These are phyloP conservation scores for Annona cherimola DNA, from an alignment of 164 flowering plant genomes.

Conservation along the genomic window DNA sequence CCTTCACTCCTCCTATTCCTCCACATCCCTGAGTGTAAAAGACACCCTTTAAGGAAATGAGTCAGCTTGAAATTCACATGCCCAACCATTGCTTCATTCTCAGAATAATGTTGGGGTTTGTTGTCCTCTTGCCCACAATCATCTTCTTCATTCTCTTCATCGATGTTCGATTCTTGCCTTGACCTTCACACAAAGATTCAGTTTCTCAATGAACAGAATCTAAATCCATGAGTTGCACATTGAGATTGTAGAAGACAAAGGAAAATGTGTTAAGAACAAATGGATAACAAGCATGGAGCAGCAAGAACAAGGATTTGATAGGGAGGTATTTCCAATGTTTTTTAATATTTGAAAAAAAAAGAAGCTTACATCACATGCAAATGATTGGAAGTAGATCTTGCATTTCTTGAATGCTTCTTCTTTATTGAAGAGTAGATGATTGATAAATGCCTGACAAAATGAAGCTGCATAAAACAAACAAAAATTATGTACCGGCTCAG, in stretches of 20 bases:
- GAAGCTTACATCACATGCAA: constrained; percentile 23
- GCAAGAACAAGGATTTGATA: neutral
- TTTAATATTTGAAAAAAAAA: neutral
- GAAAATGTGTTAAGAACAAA: neutral
- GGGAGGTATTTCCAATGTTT: neutral
- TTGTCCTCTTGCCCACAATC: constrained; percentile 6
- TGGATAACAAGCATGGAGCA: neutral
- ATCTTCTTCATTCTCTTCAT: constrained; percentile 7
- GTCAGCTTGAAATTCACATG: constrained; percentile 14
- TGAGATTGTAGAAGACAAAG: neutral
- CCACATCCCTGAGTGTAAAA: constrained; percentile 21
- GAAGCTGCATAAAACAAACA: constrained; percentile 31
- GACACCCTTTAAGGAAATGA: constrained; percentile 25
- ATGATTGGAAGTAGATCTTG: constrained; percentile 8
- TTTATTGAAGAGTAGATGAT: constrained; percentile 16
- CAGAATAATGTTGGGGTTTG: neutral
- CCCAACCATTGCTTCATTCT: constrained; percentile 7
- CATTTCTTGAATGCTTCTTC: constrained; percentile 21
- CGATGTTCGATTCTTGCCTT: constrained; percentile 8
- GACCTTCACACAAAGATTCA: constrained; percentile 11
- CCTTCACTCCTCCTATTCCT: constrained; percentile 12
- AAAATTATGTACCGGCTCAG: constrained; percentile 1
- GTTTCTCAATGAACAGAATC: neutral
- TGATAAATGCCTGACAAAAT: constrained; percentile 45
- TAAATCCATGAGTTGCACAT: neutral